phyloP scores from a whole-genome alignment of 2,329 filamentous ascomycete species.

The Trichoderma aggressivum region DNA sequence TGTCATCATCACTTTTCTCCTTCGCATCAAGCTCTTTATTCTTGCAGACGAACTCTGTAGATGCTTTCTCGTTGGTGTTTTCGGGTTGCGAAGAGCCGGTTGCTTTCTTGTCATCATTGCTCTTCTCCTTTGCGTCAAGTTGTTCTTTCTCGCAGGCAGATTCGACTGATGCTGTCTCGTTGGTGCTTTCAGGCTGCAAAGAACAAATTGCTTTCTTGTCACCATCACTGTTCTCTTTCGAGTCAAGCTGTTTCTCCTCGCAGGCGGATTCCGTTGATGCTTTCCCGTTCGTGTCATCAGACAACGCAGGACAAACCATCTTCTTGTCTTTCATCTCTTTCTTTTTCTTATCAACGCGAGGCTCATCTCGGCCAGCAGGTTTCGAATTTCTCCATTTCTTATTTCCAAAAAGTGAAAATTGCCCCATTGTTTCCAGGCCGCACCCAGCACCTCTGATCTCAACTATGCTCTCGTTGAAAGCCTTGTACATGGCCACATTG shows the following conservation, averaged over 20 bases:
- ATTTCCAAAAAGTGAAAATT: not conserved
- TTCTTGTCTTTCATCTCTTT: accelerated
- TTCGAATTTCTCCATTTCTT: not conserved
- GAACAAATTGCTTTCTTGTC: too few relatives aligned
- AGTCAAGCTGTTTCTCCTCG: not conserved
- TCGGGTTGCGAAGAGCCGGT: not conserved
- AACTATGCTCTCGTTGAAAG: not conserved
- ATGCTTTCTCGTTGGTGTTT: too few relatives aligned
- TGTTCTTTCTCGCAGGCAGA: too few relatives aligned
- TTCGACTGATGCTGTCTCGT: too few relatives aligned
- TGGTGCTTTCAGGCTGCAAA: not conserved
- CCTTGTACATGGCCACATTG: not conserved
- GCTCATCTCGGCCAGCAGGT: not conserved
- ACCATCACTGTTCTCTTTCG: not conserved
- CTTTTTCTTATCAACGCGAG: not conserved
- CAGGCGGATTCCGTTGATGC: not conserved
- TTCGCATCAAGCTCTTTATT: too few relatives aligned
- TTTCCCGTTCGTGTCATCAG: not conserved
- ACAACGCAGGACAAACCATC: not conserved
- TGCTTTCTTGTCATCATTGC: not conserved
- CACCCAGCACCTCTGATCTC: not conserved
- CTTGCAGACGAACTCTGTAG: too few relatives aligned
- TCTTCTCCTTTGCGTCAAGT: not conserved
- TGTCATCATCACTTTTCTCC: too few relatives aligned
- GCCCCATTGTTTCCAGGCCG: not conserved